These are phyloP conservation scores for Helotiales sp. DNA, from an alignment of 2,329 filamentous ascomycete species.

Conservation along the genomic window DNA sequence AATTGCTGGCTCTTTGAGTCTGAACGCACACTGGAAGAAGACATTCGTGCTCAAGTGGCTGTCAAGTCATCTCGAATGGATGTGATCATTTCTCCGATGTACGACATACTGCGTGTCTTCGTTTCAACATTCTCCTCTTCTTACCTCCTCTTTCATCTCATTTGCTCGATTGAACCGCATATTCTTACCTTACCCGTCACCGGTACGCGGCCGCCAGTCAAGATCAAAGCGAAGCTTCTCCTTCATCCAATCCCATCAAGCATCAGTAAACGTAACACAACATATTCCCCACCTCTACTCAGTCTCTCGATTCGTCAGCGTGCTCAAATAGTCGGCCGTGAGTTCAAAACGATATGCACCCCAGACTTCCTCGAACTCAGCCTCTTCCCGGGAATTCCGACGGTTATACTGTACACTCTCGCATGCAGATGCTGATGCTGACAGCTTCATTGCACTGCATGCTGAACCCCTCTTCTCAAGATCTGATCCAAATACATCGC, in stretches of 20 bases:
- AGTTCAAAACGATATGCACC: not conserved
- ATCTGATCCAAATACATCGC: no score
- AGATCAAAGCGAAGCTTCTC: no score
- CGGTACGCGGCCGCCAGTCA: no score
- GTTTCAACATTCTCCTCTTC: not conserved
- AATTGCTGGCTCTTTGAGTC: not conserved
- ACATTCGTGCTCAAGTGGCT: not conserved
- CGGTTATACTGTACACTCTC: no score
- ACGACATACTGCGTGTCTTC: no score
- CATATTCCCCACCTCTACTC: no score
- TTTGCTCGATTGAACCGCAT: not conserved
- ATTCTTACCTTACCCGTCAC: no score
- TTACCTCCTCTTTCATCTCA: not conserved
- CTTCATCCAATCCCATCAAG: no score
- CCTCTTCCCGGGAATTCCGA: not conserved
- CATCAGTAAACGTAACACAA: no score
- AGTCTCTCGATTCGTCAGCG: no score
- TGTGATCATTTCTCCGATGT: not conserved
- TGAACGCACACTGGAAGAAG: not conserved
- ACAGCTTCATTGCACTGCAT: not conserved
- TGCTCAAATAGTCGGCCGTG: no score
- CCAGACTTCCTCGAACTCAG: not conserved
- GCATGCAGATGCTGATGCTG: not conserved
- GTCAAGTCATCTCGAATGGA: not conserved
- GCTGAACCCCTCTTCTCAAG: not conserved